Base-by-base conservation (phyloP, 805 yeast genomes). In the Priceomyces carsonii region DNA sequence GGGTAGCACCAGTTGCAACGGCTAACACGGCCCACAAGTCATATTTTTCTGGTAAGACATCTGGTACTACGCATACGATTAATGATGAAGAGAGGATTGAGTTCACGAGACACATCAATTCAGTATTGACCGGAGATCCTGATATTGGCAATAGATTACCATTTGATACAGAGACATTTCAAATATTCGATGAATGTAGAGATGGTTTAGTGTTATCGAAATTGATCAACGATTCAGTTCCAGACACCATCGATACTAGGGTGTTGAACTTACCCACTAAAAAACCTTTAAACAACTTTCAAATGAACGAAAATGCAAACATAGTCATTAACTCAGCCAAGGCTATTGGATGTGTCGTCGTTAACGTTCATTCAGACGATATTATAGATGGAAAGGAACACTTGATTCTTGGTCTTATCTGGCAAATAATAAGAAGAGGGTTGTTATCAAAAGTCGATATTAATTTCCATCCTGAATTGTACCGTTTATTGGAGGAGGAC, bases 341-440 rank as follows among this genome's bases (percentile, higher is more conserved):
- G 68, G 99, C 98, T 35, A 93, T 93, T 65, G 99, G 99, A 14
- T 91, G 97, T 73, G 85, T 93, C 39, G 98, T 93, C 32, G 98
- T 93, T 33, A 93, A 93, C 57, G 98, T 93, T 33, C 98, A 91
- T 51, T 85, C 97, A 10, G 96, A 89, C 58, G 96, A 89, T 59
- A 86, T 90, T 35, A 82, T 87, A 44, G 97, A 89, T 53, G 97
- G 97, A 50, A 90, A 85, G 51, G 95, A 88, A 56, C 96, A 90
- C 62, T 75, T 90, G 59, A 85, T 90, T 39, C 66, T 91, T 45
- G 98, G 98, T 37, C 72, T 90, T 46, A 83, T 90, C 48, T 90
- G 98, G 98, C 99, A 93, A 71, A 86, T 93, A 53, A 93, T 93
- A 50, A 83, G 99, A 68, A 83, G 96, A 65, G 99, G 99, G 30